Conservation (phyloP, 1,139 yeast genomes). For the Debaryomyces psychrophilus region DNA sequence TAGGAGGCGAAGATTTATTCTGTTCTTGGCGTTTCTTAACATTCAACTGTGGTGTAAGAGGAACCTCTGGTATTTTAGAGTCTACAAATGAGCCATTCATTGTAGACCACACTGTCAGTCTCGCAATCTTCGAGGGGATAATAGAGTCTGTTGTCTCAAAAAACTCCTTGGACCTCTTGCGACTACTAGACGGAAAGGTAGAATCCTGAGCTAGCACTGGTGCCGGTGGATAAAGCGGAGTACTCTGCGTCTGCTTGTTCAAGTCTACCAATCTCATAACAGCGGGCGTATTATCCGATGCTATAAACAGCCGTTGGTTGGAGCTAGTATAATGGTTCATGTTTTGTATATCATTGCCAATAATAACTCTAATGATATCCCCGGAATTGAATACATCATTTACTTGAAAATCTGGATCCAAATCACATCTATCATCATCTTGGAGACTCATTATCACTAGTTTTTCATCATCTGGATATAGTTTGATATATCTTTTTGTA, state of each 20-base stretch:
- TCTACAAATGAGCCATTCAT: slow-evolving; percentile 1
- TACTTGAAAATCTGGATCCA: slow-evolving; percentile 73
- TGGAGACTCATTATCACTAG: slow-evolving; percentile 60
- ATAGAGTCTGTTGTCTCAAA: slow-evolving; percentile 32
- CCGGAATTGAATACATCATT: slow-evolving; percentile 63
- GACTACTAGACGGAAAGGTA: slow-evolving; percentile 21
- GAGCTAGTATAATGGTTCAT: neutral
- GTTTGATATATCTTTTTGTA: slow-evolving; percentile 51
- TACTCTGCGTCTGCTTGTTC: slow-evolving; percentile 20
- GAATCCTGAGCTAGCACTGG: slow-evolving; percentile 24
- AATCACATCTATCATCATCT: slow-evolving; percentile 66
- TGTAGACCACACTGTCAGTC: slow-evolving; percentile 16
- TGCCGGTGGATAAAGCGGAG: slow-evolving; percentile 28
- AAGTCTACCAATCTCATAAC: slow-evolving; percentile 10
- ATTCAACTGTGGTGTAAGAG: slow-evolving; percentile 14
- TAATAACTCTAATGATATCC: slow-evolving; percentile 57
- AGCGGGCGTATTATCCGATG: slow-evolving; percentile 12
- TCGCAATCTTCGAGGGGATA: slow-evolving; percentile 27
- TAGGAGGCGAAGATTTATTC: neutral
- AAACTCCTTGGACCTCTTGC: slow-evolving; percentile 29
- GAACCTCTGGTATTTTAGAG: neutral
- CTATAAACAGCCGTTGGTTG: neutral
- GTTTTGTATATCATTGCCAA: slow-evolving; percentile 38
- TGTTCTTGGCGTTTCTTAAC: slow-evolving; percentile 11
- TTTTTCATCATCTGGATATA: slow-evolving; percentile 63